Evolutionary conservation across 176 grass and related monocot species (phyloP).

Genomic region (Hordeum marinum): DNA sequence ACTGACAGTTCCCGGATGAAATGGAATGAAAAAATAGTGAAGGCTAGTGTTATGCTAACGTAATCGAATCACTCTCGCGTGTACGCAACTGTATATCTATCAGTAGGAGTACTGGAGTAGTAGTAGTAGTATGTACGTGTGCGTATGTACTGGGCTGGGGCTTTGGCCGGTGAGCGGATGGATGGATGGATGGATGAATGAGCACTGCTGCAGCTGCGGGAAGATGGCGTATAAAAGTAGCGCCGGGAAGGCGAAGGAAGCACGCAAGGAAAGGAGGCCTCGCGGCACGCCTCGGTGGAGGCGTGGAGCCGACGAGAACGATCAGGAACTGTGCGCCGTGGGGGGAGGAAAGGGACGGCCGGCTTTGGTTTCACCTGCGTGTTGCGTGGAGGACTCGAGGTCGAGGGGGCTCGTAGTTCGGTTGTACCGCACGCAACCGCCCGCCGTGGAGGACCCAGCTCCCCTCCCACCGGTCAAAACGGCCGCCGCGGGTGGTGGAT

Average conservation of each 20-base stretch:
- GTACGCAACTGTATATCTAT: background rate
- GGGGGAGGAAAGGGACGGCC: conserved; percentile 16
- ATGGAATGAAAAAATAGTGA: background rate
- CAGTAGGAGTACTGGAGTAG: background rate
- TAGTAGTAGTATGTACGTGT: background rate
- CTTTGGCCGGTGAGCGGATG: too few relatives aligned
- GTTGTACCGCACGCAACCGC: conserved; percentile 19
- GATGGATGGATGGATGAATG: background rate
- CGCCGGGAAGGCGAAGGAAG: conserved; percentile 2
- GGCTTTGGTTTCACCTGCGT: background rate
- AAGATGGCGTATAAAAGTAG: conserved; percentile 22
- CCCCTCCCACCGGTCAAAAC: conserved; percentile 34
- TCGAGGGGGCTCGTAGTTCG: too few relatives aligned
- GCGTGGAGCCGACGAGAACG: too few relatives aligned
- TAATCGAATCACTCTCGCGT: background rate
- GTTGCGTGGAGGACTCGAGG: background rate
- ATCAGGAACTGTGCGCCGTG: background rate
- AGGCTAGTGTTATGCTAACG: background rate
- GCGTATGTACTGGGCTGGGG: background rate
- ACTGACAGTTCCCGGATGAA: background rate
- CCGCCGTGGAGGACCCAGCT: background rate
- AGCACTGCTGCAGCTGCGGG: background rate
- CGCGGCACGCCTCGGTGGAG: too few relatives aligned
- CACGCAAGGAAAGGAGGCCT: conserved; percentile 36
- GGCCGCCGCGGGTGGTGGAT: too few relatives aligned